Conservation (phyloP, 2,329 filamentous ascomycete genomes). For the Fusarium proliferatum region DNA sequence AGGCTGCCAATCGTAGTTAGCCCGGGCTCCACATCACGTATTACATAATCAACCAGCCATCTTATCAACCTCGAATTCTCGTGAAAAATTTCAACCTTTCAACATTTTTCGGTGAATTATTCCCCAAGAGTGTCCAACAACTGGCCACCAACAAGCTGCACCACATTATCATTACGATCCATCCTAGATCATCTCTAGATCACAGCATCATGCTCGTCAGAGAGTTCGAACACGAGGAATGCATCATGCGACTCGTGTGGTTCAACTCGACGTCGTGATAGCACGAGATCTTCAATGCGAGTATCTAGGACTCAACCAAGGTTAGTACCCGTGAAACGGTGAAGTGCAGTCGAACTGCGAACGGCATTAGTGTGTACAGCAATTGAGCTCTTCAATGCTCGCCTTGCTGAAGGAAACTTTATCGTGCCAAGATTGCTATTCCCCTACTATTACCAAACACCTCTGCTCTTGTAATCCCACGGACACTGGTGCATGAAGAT, state of each 20-base stretch:
- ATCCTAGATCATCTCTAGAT: constrained; percentile 5
- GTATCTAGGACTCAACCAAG: constrained; percentile 1
- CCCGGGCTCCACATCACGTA: background rate
- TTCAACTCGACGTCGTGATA: constrained; percentile 4
- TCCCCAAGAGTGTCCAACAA: background rate
- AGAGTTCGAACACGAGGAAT: constrained; percentile 8
- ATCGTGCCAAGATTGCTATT: constrained; percentile 65
- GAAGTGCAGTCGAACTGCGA: constrained; percentile 35
- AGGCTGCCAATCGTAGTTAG: background rate
- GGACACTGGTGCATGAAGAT: constrained; percentile 67
- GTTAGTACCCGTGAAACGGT: constrained; percentile 33
- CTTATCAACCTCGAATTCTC: constrained; percentile 23
- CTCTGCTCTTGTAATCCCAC: constrained; percentile 53
- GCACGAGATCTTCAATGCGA: constrained; percentile 32
- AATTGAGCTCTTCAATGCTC: constrained; percentile 63
- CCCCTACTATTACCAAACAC: constrained; percentile 70
- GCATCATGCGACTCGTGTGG: background rate
- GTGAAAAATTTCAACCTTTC: constrained; percentile 27
- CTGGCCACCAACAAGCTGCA: background rate
- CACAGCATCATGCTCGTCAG: background rate
- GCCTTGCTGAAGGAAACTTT: constrained; percentile 66
- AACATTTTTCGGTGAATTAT: background rate
- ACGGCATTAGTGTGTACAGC: constrained; percentile 72
- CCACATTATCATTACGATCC: background rate
- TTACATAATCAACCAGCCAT: constrained; percentile 36